Conservation (phyloP, 2,329 filamentous ascomycete species). For the Beauveria australis region DNA sequence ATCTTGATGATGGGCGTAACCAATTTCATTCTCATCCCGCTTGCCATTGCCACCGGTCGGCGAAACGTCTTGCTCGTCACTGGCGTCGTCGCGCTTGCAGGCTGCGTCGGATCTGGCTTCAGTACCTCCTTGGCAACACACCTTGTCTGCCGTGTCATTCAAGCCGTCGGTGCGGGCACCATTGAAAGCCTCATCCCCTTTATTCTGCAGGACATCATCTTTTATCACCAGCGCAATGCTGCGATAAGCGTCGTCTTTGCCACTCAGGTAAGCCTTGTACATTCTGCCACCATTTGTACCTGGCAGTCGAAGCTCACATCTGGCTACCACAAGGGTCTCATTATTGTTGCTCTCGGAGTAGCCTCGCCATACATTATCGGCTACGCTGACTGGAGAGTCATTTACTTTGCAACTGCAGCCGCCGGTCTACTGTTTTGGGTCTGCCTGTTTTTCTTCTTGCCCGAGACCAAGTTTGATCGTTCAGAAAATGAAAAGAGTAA, state of each 20-base stretch:
- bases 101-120: conserved; percentile 28
- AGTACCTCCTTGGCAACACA: conserved; percentile 23
- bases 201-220: conserved; percentile 31
- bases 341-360: conserved; percentile 23
- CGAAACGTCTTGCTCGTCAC: conserved; percentile 27
- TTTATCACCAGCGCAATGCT: conserved; percentile 29
- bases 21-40: conserved; percentile 28
- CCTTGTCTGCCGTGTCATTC: conserved; percentile 24
- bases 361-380: conserved; percentile 23
- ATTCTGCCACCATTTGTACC: no score
- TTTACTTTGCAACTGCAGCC: conserved; percentile 27
- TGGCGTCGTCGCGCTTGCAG: conserved; percentile 24
- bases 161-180: conserved; percentile 28
- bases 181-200: conserved; percentile 29
- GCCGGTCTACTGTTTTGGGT: conserved; percentile 26
- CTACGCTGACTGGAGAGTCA: conserved; percentile 24
- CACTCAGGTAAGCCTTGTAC: conserved; percentile 14
- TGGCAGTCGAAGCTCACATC: not conserved
- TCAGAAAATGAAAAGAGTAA: conserved; percentile 22
- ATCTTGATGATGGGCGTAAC: conserved; percentile 27
- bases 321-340: conserved; percentile 17
- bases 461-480: conserved; percentile 27
- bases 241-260: conserved; percentile 24
- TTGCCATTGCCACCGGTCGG: conserved; percentile 29
- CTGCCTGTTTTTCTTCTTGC: conserved; percentile 23